Conservation (phyloP, 2,329 filamentous ascomycete genomes). For the Aspergillus novoparasiticus region DNA sequence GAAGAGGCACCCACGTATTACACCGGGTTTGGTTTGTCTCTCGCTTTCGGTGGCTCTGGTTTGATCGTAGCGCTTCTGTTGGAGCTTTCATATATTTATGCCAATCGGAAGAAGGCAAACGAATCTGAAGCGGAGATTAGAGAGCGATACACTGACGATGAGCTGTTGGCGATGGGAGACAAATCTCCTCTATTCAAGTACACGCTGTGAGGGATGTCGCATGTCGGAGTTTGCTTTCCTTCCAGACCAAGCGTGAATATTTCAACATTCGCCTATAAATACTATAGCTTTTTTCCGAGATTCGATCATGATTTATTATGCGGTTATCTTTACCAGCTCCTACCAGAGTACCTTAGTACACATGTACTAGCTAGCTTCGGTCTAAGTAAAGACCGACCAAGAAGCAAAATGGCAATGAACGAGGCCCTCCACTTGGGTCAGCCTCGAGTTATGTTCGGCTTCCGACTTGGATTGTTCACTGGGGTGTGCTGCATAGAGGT, state of each 20-base stretch:
- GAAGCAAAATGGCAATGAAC: too few species aligned
- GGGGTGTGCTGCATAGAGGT: not conserved
- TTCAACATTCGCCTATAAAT: too few species aligned
- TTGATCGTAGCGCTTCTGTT: slow-evolving; percentile 36
- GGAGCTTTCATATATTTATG: slow-evolving; percentile 21
- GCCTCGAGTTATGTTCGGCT: too few species aligned
- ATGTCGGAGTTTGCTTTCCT: too few species aligned
- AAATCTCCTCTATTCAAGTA: slow-evolving; percentile 47
- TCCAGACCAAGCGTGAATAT: not conserved
- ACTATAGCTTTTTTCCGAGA: too few species aligned
- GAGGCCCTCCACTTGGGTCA: too few species aligned
- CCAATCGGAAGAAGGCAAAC: slow-evolving; percentile 21
- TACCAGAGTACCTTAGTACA: too few species aligned
- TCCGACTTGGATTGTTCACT: too few species aligned
- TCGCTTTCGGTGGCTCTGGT: slow-evolving; percentile 21
- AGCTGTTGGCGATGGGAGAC: slow-evolving; percentile 46
- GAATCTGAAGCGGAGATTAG: slow-evolving; percentile 34
- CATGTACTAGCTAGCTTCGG: too few species aligned
- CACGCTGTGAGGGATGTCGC: slow-evolving; percentile 17
- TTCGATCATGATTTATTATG: too few species aligned
- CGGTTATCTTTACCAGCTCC: too few species aligned
- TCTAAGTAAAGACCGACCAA: too few species aligned
- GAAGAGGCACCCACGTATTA: slow-evolving; percentile 21
- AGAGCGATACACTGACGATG: slow-evolving; percentile 41
- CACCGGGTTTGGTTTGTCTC: slow-evolving; percentile 25